Conservation (phyloP, 1,284 basidiomycete species). For the Crucibulum cyathiforme region DNA sequence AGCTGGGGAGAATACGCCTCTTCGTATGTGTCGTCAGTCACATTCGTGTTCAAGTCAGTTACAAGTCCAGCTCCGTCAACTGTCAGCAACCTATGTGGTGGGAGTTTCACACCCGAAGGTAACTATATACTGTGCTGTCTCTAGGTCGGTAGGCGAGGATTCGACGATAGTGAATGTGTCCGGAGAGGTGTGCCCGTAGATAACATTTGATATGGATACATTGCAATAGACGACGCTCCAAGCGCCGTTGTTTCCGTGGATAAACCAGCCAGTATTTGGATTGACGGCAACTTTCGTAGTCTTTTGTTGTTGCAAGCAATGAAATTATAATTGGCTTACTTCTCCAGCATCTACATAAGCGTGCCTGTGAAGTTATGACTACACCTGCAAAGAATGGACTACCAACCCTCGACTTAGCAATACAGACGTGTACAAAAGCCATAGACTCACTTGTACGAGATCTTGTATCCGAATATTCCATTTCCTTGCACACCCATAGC, state of each 20-base stretch:
- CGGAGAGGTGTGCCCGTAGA: not conserved
- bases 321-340: not conserved
- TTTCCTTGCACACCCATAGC: not conserved
- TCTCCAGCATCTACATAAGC: not conserved
- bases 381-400: not conserved
- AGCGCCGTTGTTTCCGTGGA: slow-evolving; percentile 1
- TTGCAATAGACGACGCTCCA: slow-evolving; percentile 4
- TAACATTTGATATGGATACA: not conserved
- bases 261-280: slow-evolving; percentile 2
- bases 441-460: not conserved
- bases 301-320: not conserved
- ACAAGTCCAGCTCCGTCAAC: slow-evolving; percentile 1
- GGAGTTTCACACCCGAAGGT: not conserved
- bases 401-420: not conserved
- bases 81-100: not conserved
- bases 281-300: not conserved
- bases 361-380: not conserved
- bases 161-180: not conserved
- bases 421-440: not conserved
- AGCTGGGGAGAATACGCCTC: not conserved
- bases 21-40: not conserved
- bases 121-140: not conserved
- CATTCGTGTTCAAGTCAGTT: not conserved
- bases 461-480: not conserved
- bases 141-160: not conserved